Evolutionary conservation across 305 asterid genomes (phyloP).

Genomic region (Rubia tinctorum): DNA sequence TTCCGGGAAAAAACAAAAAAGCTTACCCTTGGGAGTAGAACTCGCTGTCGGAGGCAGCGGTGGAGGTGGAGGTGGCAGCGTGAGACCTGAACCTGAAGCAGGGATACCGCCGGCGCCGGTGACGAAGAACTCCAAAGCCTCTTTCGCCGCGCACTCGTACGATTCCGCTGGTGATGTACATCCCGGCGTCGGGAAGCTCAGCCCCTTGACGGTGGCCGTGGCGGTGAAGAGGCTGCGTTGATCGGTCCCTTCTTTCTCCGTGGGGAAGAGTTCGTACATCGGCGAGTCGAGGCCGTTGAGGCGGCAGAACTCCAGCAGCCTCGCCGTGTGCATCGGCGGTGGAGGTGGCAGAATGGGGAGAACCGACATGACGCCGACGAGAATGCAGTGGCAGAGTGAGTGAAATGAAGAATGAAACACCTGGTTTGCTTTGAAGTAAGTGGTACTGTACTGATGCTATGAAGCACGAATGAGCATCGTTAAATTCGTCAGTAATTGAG

Average conservation of each 20-base stretch:
- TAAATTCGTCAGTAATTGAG: too few species aligned
- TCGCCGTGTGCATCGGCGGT: neutral
- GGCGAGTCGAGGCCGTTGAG: neutral
- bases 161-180: neutral
- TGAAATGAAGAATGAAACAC: neutral
- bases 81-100: neutral
- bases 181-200: neutral
- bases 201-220: neutral
- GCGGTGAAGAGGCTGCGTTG: neutral
- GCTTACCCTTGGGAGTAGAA: neutral
- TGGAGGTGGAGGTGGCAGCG: neutral
- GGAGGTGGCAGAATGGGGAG: too few species aligned
- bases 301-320: neutral
- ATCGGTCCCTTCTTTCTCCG: neutral
- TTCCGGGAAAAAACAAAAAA: neutral
- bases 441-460: too few species aligned
- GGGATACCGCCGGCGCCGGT: neutral
- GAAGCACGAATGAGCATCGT: too few species aligned
- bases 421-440: too few species aligned
- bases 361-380: neutral
- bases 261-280: neutral
- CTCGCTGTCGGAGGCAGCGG: neutral
- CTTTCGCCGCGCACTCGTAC: neutral
- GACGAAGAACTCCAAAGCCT: neutral
- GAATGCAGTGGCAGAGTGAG: neutral